Evolutionary conservation across 163 green algal genomes (phyloP).

Genomic region (Dunaliella salina): DNA sequence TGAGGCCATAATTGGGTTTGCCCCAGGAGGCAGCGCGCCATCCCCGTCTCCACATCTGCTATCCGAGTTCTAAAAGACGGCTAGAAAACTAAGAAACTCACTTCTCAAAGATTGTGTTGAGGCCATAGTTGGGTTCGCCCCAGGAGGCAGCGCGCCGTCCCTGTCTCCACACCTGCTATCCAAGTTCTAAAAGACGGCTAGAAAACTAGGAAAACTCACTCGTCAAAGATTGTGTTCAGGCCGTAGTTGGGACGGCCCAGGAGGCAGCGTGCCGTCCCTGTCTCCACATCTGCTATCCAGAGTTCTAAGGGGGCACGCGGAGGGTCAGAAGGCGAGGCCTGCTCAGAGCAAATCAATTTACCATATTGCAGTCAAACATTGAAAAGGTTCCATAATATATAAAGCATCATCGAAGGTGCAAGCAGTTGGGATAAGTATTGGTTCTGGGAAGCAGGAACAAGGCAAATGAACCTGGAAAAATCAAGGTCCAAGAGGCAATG

Average conservation of each 20-base stretch:
- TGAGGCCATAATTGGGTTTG: not conserved
- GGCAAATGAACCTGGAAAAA: too few relatives aligned
- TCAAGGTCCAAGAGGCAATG: too few relatives aligned
- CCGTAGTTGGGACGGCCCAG: constrained; percentile 16
- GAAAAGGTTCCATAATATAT: too few relatives aligned
- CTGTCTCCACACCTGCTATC: constrained; percentile 66
- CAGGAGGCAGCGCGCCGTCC: constrained; percentile 41
- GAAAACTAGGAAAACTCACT: constrained; percentile 53
- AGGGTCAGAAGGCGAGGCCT: constrained; percentile 51
- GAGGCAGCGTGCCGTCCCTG: constrained; percentile 44
- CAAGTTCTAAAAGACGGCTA: constrained; percentile 64
- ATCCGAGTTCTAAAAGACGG: not conserved
- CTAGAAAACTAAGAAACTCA: constrained; percentile 35
- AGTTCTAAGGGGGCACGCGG: constrained; percentile 71
- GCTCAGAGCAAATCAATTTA: not conserved
- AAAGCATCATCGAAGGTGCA: too few relatives aligned
- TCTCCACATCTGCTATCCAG: constrained; percentile 73
- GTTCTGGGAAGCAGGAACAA: too few relatives aligned
- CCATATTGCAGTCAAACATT: too few relatives aligned
- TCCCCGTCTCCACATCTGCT: not conserved
- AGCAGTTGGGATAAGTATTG: too few relatives aligned
- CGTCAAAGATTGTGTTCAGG: constrained; percentile 86
- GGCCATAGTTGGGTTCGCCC: constrained; percentile 17
- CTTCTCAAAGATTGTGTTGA: constrained; percentile 88
- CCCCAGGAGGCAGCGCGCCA: too few relatives aligned